Conservation (phyloP, 2,329 filamentous ascomycete species). For the Huntiella moniliformis region DNA sequence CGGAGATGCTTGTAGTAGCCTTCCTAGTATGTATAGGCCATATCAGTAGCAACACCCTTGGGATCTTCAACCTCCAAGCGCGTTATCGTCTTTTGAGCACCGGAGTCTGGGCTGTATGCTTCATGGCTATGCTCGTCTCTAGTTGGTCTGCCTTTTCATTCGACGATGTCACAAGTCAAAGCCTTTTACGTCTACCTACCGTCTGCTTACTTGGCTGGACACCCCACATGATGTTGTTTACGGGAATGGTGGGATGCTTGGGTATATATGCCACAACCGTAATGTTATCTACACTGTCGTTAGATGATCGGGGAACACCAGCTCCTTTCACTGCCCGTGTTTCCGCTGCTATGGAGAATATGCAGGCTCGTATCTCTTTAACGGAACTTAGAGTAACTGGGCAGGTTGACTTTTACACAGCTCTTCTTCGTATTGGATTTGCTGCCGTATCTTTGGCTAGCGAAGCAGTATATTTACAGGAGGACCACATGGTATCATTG, state of each 20-base stretch:
- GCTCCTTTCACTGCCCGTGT: background rate
- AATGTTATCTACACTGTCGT: slow-evolving; percentile 41
- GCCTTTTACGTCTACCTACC: slow-evolving; percentile 72
- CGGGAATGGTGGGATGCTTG: slow-evolving; percentile 58
- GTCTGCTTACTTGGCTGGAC: slow-evolving; percentile 92
- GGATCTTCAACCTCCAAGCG: slow-evolving; percentile 61
- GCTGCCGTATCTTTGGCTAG: slow-evolving; percentile 80
- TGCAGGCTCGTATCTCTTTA: slow-evolving; percentile 80
- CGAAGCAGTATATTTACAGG: slow-evolving; percentile 88
- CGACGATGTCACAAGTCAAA: slow-evolving; percentile 40
- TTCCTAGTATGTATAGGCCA: slow-evolving; percentile 83
- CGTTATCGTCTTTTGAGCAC: slow-evolving; percentile 71
- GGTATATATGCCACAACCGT: slow-evolving; percentile 64
- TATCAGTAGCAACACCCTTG: slow-evolving; percentile 65
- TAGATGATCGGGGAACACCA: background rate
- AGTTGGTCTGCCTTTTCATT: slow-evolving; percentile 46
- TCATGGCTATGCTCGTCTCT: slow-evolving; percentile 71
- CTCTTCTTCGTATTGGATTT: slow-evolving; percentile 71
- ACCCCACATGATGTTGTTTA: slow-evolving; percentile 72
- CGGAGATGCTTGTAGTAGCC: slow-evolving; percentile 72
- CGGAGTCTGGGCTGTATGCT: slow-evolving; percentile 74
- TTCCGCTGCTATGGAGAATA: slow-evolving; percentile 56
- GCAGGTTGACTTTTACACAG: slow-evolving; percentile 91
- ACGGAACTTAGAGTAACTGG: slow-evolving; percentile 62
- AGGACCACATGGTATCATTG: slow-evolving; percentile 58